Percentiles rank a stretch among this genome's conserved stretches.
Evolutionary conservation across 306 rosid genomes (phyloP).

Genomic region (Malus sieversii): DNA sequence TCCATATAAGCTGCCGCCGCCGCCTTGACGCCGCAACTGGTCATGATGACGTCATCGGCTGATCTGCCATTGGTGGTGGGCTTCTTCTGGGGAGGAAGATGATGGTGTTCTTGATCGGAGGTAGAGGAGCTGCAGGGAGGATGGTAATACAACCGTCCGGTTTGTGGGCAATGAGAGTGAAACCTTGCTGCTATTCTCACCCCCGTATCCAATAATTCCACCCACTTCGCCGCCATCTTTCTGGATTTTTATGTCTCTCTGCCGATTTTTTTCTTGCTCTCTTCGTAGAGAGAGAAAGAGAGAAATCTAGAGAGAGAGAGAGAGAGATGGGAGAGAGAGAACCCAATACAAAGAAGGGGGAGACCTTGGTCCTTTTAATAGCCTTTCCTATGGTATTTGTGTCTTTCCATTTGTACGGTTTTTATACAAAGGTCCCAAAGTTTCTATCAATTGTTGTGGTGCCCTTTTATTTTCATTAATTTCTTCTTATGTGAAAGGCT

Average conservation of each 20-base stretch:
- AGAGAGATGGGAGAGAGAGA: not conserved
- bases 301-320: not conserved
- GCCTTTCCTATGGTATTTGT: not conserved
- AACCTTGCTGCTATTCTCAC: conserved; percentile 52
- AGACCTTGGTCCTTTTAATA: not conserved
- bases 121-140: conserved; percentile 36
- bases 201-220: conserved; percentile 42
- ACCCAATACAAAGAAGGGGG: not conserved
- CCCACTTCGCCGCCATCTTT: conserved; percentile 30
- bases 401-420: not conserved
- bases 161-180: conserved; percentile 53
- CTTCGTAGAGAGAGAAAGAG: not conserved
- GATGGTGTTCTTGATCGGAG: not conserved
- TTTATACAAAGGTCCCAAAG: not conserved
- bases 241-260: not conserved
- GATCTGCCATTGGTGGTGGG: not conserved
- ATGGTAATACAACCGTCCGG: conserved; percentile 44
- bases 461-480: not conserved
- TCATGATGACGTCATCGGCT: not conserved
- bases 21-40: conserved; percentile 1
- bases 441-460: not conserved
- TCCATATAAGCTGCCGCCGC: not conserved
- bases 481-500: not conserved
- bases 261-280: not conserved
- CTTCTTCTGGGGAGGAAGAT: not conserved